Conservation (phyloP, 768 basidiomycete species). For the Hypholoma fasciculare region DNA sequence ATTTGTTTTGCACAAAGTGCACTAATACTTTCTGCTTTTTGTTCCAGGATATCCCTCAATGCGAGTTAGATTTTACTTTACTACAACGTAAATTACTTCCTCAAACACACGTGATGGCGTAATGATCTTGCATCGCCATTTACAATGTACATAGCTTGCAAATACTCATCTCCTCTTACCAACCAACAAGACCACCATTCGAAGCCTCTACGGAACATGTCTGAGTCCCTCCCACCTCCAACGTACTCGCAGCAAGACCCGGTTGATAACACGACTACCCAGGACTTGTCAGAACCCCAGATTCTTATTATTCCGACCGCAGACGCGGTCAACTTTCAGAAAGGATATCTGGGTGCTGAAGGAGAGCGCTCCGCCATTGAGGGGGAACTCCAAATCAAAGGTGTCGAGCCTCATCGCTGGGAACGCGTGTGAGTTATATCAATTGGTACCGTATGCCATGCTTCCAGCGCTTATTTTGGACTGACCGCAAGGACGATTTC, state of each 20-base stretch:
- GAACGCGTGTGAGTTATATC: conserved; percentile 62
- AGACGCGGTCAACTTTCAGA: conserved; percentile 78
- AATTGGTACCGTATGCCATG: conserved; percentile 4
- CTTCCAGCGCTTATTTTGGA: conserved; percentile 12
- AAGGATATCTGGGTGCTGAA: conserved; percentile 82
- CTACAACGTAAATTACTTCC: too few species aligned
- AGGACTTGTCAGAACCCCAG: conserved; percentile 46
- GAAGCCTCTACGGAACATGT: conserved; percentile 16
- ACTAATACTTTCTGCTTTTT: too few species aligned
- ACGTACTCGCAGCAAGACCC: conserved; percentile 57
- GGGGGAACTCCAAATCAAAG: conserved; percentile 87
- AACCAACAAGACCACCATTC: conserved; percentile 1
- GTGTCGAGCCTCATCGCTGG: conserved; percentile 57
- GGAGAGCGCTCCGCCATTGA: conserved; percentile 82
- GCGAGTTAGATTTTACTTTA: too few species aligned
- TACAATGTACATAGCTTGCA: too few species aligned
- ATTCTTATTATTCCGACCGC: conserved; percentile 73
- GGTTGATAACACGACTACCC: conserved; percentile 19
- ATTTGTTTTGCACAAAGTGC: too few species aligned
- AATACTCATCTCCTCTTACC: not conserved
- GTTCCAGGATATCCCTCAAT: too few species aligned
- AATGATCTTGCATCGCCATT: not conserved
- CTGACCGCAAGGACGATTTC: conserved; percentile 53
- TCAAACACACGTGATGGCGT: not conserved
- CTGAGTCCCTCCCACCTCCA: conserved; percentile 55